Evolutionary conservation across 306 rosid genomes (phyloP).

Genomic region (Alnus glutinosa): DNA sequence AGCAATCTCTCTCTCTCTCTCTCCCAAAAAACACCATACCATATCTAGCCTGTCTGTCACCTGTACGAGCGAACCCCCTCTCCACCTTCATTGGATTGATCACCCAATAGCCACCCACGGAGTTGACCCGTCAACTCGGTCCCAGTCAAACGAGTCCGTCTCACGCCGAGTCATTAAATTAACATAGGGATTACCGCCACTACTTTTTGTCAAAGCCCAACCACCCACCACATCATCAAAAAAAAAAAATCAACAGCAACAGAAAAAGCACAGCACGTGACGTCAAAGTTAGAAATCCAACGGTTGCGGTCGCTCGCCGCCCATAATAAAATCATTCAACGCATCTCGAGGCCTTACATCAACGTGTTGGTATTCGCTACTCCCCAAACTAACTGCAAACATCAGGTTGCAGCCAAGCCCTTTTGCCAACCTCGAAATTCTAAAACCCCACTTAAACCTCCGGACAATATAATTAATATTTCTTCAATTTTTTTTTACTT

Average conservation of each 20-base stretch:
- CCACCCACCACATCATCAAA: slow-evolving; percentile 5
- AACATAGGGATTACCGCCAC: slow-evolving; percentile 30
- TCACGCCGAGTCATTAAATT: neutral
- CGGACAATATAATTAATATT: slow-evolving; percentile 12
- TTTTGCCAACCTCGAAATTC: slow-evolving; percentile 31
- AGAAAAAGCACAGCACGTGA: slow-evolving; percentile 13
- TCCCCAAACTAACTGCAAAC: slow-evolving; percentile 39
- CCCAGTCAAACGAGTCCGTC: slow-evolving; percentile 8
- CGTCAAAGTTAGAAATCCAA: slow-evolving; percentile 25
- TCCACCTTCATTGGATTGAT: slow-evolving; percentile 23
- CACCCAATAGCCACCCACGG: slow-evolving; percentile 23
- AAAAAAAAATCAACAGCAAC: neutral
- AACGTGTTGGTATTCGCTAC: slow-evolving; percentile 16
- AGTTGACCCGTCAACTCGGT: slow-evolving; percentile 38
- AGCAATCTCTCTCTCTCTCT: neutral
- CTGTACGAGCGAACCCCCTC: neutral
- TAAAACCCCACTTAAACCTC: slow-evolving; percentile 43
- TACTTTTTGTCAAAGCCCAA: slow-evolving; percentile 16
- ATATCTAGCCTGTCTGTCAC: neutral
- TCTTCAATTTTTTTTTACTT: neutral
- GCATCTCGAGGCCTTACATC: slow-evolving; percentile 32
- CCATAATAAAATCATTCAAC: slow-evolving; percentile 38
- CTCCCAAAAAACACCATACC: too few relatives aligned
- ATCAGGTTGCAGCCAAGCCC: slow-evolving; percentile 29
- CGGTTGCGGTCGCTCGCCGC: slow-evolving; percentile 38